Evolutionary conservation across 1,284 basidiomycete genomes (phyloP), one percentile per base, ranked within the genome.

Genomic region (Xerocomus minutiporus): DNA sequence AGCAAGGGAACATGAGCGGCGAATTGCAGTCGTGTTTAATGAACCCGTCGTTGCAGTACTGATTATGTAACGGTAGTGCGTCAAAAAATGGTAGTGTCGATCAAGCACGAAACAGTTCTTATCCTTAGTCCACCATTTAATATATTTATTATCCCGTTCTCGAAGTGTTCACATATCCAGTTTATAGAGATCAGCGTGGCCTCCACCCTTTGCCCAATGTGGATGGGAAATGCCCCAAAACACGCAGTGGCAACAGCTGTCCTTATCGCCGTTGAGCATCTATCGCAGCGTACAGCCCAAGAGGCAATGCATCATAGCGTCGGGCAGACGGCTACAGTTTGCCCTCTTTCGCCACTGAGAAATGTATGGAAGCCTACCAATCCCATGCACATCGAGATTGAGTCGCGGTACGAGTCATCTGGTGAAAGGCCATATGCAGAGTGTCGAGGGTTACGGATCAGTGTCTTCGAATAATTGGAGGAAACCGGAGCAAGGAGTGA

Each of bases 41-140:
- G 59, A 65, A 59, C 53, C 50, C 39, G 59, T 66, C 32, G 36
- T 49, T 46, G 56, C 65, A 60, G 63, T 57, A 55, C 52, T 48
- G 43, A 54, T 64, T 64, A 63, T 7, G 50, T 67, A 63, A 63
- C 5, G 31, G 13, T 8, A 6, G 2, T 23, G 39, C 39, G 5
- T 23, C 25, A n/a, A 42, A 8, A 26, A 41, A 12, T 8, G 23
- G 40, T 41, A 7, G 25, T n/a, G 39, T 41, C 39, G 39, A 41
- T 41, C 39, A 36, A 36, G 35, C 8, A 20, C 38, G 17, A 39
- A 39, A 39, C 34, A 35, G 15, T 6, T 35, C 25, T 25, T 25
- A 25, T 25, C 4, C 25, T 2, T 2, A 25, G 25, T 25, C 4
- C 25, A n/a, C 25, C 25, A 25, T 25, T 25, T 25, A 5, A 5